Conservation (phyloP, 306 rosid species). For the Gastrolobium bilobum region DNA sequence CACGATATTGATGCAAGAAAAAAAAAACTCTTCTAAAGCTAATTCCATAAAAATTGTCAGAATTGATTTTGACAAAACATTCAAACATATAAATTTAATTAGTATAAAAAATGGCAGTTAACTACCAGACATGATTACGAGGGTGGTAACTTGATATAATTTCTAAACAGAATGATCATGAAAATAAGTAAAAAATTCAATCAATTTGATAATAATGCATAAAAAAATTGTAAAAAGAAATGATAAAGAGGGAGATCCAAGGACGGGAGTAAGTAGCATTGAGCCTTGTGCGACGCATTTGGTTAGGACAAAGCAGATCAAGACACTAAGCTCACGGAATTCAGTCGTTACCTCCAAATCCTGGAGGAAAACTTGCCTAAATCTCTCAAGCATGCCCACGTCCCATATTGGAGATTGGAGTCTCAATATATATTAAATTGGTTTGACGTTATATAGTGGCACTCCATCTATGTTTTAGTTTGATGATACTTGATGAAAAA, state of each 20-base stretch:
- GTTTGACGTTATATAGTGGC: neutral
- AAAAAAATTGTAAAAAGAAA: neutral
- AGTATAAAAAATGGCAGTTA: neutral
- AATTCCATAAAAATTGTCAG: neutral
- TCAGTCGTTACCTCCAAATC: conserved; percentile 20
- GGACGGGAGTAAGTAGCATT: conserved; percentile 48
- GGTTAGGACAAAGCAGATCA: conserved; percentile 49
- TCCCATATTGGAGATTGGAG: conserved; percentile 36
- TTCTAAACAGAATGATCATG: neutral
- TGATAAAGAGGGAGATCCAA: conserved; percentile 41
- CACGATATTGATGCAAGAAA: no score
- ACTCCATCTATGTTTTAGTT: neutral
- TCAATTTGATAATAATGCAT: neutral
- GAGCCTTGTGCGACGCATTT: conserved; percentile 46
- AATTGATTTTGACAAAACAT: neutral
- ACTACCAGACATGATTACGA: neutral
- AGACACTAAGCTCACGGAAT: conserved; percentile 48
- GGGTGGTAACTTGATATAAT: neutral
- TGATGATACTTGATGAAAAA: conserved; percentile 4
- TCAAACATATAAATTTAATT: neutral
- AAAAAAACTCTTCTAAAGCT: neutral
- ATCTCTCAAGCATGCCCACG: conserved; percentile 25
- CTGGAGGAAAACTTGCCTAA: conserved; percentile 20
- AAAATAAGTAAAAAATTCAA: neutral
- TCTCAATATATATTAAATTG: neutral